Evolutionary conservation across 164 flowering plant species (phyloP).

Genomic region (Stephania cephalantha): DNA sequence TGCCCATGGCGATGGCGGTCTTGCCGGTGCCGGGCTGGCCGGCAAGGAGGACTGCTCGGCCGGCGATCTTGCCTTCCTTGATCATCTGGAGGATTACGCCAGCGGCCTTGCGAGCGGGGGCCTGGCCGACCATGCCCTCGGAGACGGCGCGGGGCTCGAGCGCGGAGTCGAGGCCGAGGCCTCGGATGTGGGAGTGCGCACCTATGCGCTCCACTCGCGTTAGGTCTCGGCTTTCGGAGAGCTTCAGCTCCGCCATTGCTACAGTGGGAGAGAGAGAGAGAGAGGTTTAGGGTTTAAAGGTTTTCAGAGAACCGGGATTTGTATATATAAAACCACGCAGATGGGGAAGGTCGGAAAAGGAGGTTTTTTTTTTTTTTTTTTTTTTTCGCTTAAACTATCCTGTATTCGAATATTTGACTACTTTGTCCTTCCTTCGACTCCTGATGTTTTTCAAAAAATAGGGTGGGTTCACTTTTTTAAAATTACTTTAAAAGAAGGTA

Average conservation of each 20-base stretch:
- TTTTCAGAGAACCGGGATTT: background rate
- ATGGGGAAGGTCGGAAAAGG: background rate
- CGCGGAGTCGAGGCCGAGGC: slow-evolving; percentile 86
- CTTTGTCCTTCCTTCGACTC: too few relatives aligned
- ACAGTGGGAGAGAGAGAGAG: background rate
- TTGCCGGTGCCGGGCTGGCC: slow-evolving; percentile 97
- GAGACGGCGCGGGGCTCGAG: slow-evolving; percentile 74
- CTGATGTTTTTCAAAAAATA: too few relatives aligned
- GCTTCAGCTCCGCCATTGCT: slow-evolving; percentile 75
- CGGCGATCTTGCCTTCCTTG: slow-evolving; percentile 78
- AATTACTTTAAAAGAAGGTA: too few relatives aligned
- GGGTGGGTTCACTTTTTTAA: too few relatives aligned
- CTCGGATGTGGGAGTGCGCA: slow-evolving; percentile 96
- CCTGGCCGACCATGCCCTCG: slow-evolving; percentile 93
- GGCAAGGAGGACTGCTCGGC: slow-evolving; percentile 81
- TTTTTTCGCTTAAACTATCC: too few relatives aligned
- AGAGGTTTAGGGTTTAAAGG: background rate
- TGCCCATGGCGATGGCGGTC: slow-evolving; percentile 96
- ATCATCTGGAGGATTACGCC: slow-evolving; percentile 93
- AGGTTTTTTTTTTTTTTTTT: too few relatives aligned
- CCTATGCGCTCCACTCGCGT: slow-evolving; percentile 94
- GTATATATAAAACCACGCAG: background rate
- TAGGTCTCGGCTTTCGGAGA: slow-evolving; percentile 76
- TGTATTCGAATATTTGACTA: too few relatives aligned
- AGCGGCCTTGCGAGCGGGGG: slow-evolving; percentile 79